Conservation (phyloP, 2,329 filamentous ascomycete genomes). For the Botryotinia globosa region DNA sequence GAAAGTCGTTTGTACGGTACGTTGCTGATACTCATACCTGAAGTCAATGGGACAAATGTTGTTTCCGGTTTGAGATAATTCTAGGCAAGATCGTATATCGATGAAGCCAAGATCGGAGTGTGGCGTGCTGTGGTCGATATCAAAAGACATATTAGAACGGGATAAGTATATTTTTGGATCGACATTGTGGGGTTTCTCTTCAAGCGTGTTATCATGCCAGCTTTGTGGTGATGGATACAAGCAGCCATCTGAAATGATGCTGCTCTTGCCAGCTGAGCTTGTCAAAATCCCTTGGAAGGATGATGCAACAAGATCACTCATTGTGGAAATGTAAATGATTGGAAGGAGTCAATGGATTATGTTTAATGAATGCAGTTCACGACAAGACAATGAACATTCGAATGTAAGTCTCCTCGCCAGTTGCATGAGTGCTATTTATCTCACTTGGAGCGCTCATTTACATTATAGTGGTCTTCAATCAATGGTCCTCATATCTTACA, state of each 20-base stretch:
- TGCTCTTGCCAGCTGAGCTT: no score
- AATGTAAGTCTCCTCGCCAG: no score
- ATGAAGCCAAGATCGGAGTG: neutral
- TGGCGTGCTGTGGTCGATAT: neutral
- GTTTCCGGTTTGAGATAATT: neutral
- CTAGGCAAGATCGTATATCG: neutral
- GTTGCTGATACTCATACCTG: no score
- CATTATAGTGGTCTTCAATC: neutral
- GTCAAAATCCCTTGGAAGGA: neutral
- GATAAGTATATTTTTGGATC: neutral
- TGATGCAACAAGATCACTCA: neutral
- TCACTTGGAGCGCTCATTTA: no score
- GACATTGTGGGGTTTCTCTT: neutral
- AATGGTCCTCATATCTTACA: neutral
- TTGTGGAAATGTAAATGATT: neutral
- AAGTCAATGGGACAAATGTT: neutral
- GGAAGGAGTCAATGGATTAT: neutral
- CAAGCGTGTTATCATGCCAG: neutral
- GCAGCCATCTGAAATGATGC: neutral
- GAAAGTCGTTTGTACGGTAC: neutral
- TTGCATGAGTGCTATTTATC: neutral
- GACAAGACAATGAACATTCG: no score
- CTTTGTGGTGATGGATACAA: neutral
- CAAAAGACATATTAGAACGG: no score
- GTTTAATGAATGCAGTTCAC: no score